These are phyloP conservation scores for Lactarius hengduanensis DNA, from an alignment of 768 basidiomycete species.

Conservation along the genomic window DNA sequence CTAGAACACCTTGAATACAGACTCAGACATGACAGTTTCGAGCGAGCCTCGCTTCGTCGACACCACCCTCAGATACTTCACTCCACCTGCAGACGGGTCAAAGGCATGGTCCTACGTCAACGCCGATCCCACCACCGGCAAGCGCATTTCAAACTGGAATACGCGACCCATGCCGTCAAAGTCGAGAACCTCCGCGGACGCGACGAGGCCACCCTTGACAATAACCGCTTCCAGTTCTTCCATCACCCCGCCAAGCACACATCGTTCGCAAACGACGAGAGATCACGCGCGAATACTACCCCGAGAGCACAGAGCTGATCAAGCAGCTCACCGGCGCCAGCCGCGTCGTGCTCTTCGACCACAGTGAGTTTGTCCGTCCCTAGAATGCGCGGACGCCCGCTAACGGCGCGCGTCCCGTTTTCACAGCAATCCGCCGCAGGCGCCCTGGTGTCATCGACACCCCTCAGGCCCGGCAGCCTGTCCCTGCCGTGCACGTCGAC, in stretches of 20 bases:
- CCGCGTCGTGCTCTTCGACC: conserved; percentile 60
- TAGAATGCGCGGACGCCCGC: not conserved
- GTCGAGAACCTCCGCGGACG: conserved; percentile 57
- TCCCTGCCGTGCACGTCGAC: conserved; percentile 45
- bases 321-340: conserved; percentile 61
- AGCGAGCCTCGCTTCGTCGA: conserved; percentile 21
- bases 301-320: conserved; percentile 56
- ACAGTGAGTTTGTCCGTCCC: conserved; percentile 44
- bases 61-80: conserved; percentile 30
- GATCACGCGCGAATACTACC: conserved; percentile 57
- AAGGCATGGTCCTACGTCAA: conserved; percentile 32
- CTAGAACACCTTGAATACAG: not conserved
- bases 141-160: conserved; percentile 40
- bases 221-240: conserved; percentile 50
- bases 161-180: conserved; percentile 35
- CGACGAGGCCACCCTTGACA: conserved; percentile 47
- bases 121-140: conserved; percentile 33
- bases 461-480: conserved; percentile 46
- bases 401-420: not conserved
- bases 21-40: conserved; percentile 7
- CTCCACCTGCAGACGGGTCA: conserved; percentile 34
- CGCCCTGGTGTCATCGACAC: conserved; percentile 40
- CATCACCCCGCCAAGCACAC: conserved; percentile 41
- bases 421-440: conserved; percentile 44
- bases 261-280: conserved; percentile 51